Evolutionary conservation across 139 green algal species (phyloP), one percentile per base, ranked within the genome.

Genomic region (Mychonastes homosphaera): DNA sequence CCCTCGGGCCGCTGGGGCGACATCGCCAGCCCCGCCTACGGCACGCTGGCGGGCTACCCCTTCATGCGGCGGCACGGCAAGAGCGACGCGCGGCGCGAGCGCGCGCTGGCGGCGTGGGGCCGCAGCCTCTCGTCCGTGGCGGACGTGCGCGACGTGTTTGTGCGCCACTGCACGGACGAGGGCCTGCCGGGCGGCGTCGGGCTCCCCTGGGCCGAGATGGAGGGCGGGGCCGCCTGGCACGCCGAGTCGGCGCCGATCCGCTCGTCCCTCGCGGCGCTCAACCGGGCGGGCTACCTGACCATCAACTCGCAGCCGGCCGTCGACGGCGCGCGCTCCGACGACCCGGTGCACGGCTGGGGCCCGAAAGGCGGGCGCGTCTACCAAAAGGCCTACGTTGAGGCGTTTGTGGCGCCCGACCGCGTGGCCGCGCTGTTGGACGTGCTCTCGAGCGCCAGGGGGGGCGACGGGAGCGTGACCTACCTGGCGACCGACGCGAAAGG

Each of bases 361-460:
- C 60, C 16, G 15, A 46, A 46, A 21, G 18, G 44, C 43, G 53
- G 56, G 2, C 61, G 61, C 47, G 75, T 94, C 56, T 95, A 94
- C 79, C 82, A 90, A 75, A 89, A 89, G 70, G 74, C 75, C 0
- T 94, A 92, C 60, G 67, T 92, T 4, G 86, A 95, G 74, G 89
- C 89, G 59, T 95, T 95, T 54, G 69, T 62, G 24, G 77, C 80
- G 12, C 74, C 77, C 0, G 73, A 81, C 4, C 61, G 56, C 29
- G 77, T 84, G 36, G 39, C 74, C 41, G 40, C 47, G 18, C 64
- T 94, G 49, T 58, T 82, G 15, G 26, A 67, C 1, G 61, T 70
- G 41, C 19, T 86, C n/a, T n/a, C n/a, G n/a, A n/a, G n/a, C n/a
- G n/a, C n/a, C n/a, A n/a, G n/a, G 27, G 38, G 76, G n/a, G 52